These are phyloP conservation scores for Fusarium pseudograminearum DNA, from an alignment of 2,329 filamentous ascomycete genomes.

Conservation along the genomic window DNA sequence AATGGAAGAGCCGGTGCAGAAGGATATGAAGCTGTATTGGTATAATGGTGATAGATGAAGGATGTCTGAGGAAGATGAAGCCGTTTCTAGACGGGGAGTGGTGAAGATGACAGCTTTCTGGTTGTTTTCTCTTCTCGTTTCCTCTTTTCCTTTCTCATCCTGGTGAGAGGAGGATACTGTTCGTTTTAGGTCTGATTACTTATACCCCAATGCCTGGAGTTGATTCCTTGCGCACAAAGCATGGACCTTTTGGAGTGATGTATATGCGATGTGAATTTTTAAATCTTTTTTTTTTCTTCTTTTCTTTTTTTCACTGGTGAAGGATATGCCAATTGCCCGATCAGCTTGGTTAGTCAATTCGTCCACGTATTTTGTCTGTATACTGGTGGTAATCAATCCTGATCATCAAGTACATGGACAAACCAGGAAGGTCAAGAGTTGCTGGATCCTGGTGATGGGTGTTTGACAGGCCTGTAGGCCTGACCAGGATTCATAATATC, in stretches of 20 bases:
- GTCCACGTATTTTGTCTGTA: not conserved
- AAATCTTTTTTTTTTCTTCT: not conserved
- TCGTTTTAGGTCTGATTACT: constrained; percentile 47
- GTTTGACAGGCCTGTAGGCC: constrained; percentile 9
- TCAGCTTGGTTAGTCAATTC: not conserved
- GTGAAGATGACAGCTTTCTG: constrained; percentile 32
- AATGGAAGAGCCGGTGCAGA: constrained; percentile 27
- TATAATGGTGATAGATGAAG: constrained; percentile 41
- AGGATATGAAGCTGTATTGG: constrained; percentile 3
- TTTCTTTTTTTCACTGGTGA: not conserved
- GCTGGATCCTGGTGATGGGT: not conserved
- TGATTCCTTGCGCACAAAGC: constrained; percentile 33
- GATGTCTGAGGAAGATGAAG: constrained; percentile 22
- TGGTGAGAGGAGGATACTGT: constrained; percentile 35
- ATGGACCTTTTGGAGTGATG: constrained; percentile 10
- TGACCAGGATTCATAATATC: constrained; percentile 5
- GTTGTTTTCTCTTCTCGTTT: constrained; percentile 37
- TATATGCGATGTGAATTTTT: not conserved
- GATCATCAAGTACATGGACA: not conserved
- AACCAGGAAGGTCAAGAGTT: constrained; percentile 1
- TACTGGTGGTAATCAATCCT: not conserved
- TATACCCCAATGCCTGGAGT: constrained; percentile 49
- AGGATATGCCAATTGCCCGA: not conserved
- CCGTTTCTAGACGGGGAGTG: constrained; percentile 32
- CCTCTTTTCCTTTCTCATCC: constrained; percentile 19